Evolutionary conservation across 2,329 filamentous ascomycete species (phyloP), one percentile per base, ranked within the genome.

Genomic region (Beauveria bassiana): DNA sequence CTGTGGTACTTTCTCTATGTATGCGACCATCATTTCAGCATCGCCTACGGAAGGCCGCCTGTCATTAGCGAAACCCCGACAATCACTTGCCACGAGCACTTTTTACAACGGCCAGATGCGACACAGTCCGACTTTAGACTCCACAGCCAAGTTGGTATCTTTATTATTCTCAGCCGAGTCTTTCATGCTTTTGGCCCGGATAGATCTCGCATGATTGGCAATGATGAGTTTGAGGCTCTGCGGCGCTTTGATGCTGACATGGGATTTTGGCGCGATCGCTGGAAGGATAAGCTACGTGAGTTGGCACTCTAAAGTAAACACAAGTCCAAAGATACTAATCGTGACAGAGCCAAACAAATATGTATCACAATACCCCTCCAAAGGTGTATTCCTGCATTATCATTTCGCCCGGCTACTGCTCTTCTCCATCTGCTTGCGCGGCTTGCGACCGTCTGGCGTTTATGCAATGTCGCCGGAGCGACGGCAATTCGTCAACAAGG

Each of bases 11-110:
- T 86, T 40, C 71, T 86, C 0, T 88, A 87, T 66, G 83, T 86
- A 1, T 87, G 84, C 66, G 85, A 88, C 66, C 85, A 86, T 64
- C 85, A 88, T 68, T 82, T 87, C 31, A 85, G 82, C 58, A 86
- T 88, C 56, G 79, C 85, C 0, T 87, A 87, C 58, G 71, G 71
- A 1, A 75, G 85, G 18, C 83, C 84, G 4, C 82, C 84, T 0
- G 80, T 86, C 10, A 84, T 86, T 22, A 78, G 80, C 55, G 84
- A 86, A 64, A 78, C 84, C 63, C 73, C 77, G 18, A 79, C 80
- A 0, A 83, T 87, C 43, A 77, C 78, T n/a, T 79, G 82, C 24
- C 81, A 83, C 67, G 81, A 86, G 64, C 72, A 75, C 1, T 82
- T 86, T 61, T 71, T 86, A 28, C 74, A 78, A 34, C 74, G 77